A percentile compares a stretch with the other conserved stretches of the same genome.
phyloP scores from a whole-genome alignment of 2,329 filamentous ascomycete genomes.

The Sordariomycetes sp. region DNA sequence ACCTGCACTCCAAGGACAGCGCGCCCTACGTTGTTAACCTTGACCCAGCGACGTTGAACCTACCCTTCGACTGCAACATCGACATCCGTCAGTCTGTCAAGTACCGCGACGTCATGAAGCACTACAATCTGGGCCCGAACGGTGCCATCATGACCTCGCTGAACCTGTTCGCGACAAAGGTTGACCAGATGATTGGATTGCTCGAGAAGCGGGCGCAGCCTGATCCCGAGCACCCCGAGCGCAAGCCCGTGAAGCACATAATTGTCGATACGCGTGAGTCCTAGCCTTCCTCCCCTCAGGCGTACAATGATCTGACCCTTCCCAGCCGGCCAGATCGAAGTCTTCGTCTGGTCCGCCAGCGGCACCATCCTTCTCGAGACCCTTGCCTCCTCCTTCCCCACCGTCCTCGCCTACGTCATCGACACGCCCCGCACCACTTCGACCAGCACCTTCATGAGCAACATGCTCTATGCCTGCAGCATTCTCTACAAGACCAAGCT shows the following conservation, averaged over 20 bases:
- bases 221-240: slow-evolving; percentile 42
- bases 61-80: slow-evolving; percentile 95
- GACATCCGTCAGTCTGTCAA: slow-evolving; percentile 98
- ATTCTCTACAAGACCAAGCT: slow-evolving; percentile 98
- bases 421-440: slow-evolving; percentile 89
- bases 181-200: slow-evolving; percentile 83
- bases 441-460: slow-evolving; percentile 97
- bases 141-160: slow-evolving; percentile 91
- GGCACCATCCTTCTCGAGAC: slow-evolving; percentile 90
- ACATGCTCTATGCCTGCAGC: slow-evolving; percentile 98
- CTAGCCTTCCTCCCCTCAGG: background rate
- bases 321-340: slow-evolving; percentile 80
- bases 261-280: slow-evolving; percentile 67
- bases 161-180: slow-evolving; percentile 95
- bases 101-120: slow-evolving; percentile 99
- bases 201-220: slow-evolving; percentile 77
- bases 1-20: slow-evolving; percentile 69
- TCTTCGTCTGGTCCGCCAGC: slow-evolving; percentile 95
- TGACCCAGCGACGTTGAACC: slow-evolving; percentile 83
- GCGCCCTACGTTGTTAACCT: slow-evolving; percentile 95
- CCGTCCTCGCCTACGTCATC: slow-evolving; percentile 93
- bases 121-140: slow-evolving; percentile 95
- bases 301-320: background rate
- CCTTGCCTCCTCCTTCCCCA: slow-evolving; percentile 86
- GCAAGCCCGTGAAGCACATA: slow-evolving; percentile 64